Evolutionary conservation across 164 flowering plant species (phyloP), one percentile per base, ranked within the genome.

Genomic region (Nelumbo lutea): DNA sequence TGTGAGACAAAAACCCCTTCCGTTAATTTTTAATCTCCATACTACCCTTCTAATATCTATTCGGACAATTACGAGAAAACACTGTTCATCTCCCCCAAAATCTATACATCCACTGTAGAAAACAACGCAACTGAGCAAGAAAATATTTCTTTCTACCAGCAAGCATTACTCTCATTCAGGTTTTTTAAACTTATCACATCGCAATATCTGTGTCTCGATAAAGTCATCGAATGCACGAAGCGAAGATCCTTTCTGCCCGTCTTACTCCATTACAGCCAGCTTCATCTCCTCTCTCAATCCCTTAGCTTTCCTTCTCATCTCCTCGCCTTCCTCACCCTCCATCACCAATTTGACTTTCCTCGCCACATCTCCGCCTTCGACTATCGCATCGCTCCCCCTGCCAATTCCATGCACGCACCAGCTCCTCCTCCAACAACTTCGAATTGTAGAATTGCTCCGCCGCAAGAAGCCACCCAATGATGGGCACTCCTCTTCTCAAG

Each of bases 391-490:
- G 41, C 50, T n/a, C 6, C 79, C 79, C 79, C 67, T 4, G 63
- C 76, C 46, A 77, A 27, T 66, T 77, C 77, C 52, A 73, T 46
- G 27, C 68, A 61, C 8, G 65, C 77, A 1, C 70, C 60, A 64
- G 42, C 42, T 68, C 80, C 52, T 74, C 75, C 63, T 48, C 77
- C 63, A 78, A 45, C 67, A 78, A 38, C 70, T 73, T 57, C 41
- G 72, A 44, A 61, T 78, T 74, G 67, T 55, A 68, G 40, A 60
- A 71, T 48, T 78, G 81, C 43, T 75, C 81, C 1, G 57, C 41
- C 3, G 46, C 50, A 4, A 75, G 4, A 5, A 78, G 81, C 81
- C 75, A 72, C 2, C 72, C 74, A 0, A 75, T 59, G 6, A 78
- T 41, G 3, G 76, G 73, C 5, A 75, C 71, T 0, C 72, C 81